Conservation (phyloP, 495 filamentous ascomycete species). For the Xylaria bambusicola region DNA sequence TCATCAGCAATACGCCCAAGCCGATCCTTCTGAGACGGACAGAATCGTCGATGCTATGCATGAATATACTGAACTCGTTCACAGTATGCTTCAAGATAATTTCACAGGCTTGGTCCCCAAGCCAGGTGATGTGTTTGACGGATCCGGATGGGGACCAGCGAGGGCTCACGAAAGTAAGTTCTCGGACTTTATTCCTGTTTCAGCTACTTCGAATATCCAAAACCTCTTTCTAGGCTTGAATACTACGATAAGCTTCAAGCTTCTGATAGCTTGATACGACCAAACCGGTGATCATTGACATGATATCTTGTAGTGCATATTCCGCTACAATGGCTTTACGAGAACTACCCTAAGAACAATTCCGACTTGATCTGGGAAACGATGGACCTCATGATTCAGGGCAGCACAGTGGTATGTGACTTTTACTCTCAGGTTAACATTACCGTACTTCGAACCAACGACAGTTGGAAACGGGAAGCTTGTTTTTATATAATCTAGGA, state of each 20-base stretch:
- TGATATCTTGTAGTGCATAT: slow-evolving; percentile 14
- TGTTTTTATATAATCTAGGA: too few species aligned
- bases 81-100: slow-evolving; percentile 57
- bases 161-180: slow-evolving; percentile 47
- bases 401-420: slow-evolving; percentile 22
- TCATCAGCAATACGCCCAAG: slow-evolving; percentile 54
- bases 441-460: too few species aligned
- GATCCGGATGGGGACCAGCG: slow-evolving; percentile 48
- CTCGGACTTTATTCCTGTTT: slow-evolving; percentile 21
- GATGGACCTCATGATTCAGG: slow-evolving; percentile 38
- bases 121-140: slow-evolving; percentile 39
- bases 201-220: slow-evolving; percentile 9
- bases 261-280: too few species aligned
- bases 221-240: not conserved
- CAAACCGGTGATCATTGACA: too few species aligned
- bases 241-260: too few species aligned
- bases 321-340: slow-evolving; percentile 60
- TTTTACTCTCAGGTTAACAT: not conserved
- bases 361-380: slow-evolving; percentile 36
- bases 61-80: slow-evolving; percentile 40
- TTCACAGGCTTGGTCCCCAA: slow-evolving; percentile 51
- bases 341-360: slow-evolving; percentile 39
- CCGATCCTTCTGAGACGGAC: slow-evolving; percentile 39
- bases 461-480: too few species aligned
- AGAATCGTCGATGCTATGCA: slow-evolving; percentile 43